These are phyloP conservation scores for Fusarium denticulatum DNA, from an alignment of 2,329 filamentous ascomycete genomes.

Conservation along the genomic window DNA sequence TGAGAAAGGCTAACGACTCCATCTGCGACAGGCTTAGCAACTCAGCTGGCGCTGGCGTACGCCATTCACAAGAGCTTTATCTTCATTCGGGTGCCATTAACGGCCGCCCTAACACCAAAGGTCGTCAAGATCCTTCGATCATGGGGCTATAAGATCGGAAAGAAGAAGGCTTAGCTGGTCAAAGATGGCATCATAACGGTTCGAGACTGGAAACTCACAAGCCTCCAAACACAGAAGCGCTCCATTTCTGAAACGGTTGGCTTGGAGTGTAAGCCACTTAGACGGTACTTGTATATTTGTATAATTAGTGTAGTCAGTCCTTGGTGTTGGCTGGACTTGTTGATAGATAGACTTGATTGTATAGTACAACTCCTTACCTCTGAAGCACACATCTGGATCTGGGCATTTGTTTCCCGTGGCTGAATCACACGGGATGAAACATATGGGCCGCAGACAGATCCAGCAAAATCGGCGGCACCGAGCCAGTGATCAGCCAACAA, in stretches of 20 bases:
- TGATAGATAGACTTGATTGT: slow-evolving; percentile 20
- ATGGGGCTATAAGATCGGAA: slow-evolving; percentile 97
- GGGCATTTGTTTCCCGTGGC: not conserved
- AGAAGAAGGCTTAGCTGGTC: slow-evolving; percentile 55
- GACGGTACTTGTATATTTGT: slow-evolving; percentile 26
- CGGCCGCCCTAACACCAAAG: slow-evolving; percentile 89
- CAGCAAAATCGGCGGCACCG: slow-evolving; percentile 3
- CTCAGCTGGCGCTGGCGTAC: slow-evolving; percentile 91
- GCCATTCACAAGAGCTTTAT: slow-evolving; percentile 98
- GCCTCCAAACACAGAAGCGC: not conserved
- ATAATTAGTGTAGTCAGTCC: slow-evolving; percentile 16
- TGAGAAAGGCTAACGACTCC: slow-evolving; percentile 37
- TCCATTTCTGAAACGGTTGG: slow-evolving; percentile 15
- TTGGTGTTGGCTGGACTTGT: slow-evolving; percentile 1
- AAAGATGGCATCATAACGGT: slow-evolving; percentile 14
- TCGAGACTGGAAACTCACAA: slow-evolving; percentile 21
- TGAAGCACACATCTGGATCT: not conserved
- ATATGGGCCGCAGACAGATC: slow-evolving; percentile 1
- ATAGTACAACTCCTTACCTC: not conserved
- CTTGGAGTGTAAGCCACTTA: slow-evolving; percentile 5
- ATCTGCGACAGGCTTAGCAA: slow-evolving; percentile 66
- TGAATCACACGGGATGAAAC: slow-evolving; percentile 3
- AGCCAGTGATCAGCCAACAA: slow-evolving; percentile 17
- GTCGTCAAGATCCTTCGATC: slow-evolving; percentile 87
- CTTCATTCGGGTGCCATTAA: slow-evolving; percentile 92